Evolutionary conservation across 208 protist genomes (phyloP).

Genomic region (Trypanosomatidae sp.): DNA sequence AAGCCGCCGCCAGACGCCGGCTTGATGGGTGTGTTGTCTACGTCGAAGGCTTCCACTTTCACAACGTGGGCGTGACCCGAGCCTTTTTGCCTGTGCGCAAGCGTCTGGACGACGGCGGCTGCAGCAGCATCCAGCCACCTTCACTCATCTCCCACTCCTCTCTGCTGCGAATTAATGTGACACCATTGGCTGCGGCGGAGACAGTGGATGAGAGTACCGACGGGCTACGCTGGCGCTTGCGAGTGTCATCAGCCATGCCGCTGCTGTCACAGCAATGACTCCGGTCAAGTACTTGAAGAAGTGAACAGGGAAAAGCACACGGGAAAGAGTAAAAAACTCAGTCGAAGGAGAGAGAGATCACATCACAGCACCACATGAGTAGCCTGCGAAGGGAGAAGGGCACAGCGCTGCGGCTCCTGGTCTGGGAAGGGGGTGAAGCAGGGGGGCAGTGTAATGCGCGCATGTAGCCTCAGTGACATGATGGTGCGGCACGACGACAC

Average conservation of each 20-base stretch:
- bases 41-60: conserved; percentile 74
- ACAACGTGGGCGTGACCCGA: conserved; percentile 2
- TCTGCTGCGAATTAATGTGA: background rate
- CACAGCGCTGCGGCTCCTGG: background rate
- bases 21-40: conserved; percentile 78
- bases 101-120: conserved; percentile 10
- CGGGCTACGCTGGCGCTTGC: conserved; percentile 16
- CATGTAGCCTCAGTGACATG: background rate
- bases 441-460: background rate
- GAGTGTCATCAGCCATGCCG: conserved; percentile 9
- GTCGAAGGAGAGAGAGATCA: background rate
- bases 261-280: background rate
- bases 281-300: background rate
- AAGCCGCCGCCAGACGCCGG: conserved; percentile 59
- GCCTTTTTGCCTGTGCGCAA: background rate
- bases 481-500: background rate
- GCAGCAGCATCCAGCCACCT: conserved; percentile 29
- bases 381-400: background rate
- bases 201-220: background rate
- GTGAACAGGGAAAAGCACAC: background rate
- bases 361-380: background rate
- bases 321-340: background rate
- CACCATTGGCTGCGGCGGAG: background rate
- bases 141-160: conserved; percentile 36
- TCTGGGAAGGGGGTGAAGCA: background rate